Evolutionary conservation across 768 basidiomycete genomes (phyloP).

Genomic region (Lentinula aciculospora): DNA sequence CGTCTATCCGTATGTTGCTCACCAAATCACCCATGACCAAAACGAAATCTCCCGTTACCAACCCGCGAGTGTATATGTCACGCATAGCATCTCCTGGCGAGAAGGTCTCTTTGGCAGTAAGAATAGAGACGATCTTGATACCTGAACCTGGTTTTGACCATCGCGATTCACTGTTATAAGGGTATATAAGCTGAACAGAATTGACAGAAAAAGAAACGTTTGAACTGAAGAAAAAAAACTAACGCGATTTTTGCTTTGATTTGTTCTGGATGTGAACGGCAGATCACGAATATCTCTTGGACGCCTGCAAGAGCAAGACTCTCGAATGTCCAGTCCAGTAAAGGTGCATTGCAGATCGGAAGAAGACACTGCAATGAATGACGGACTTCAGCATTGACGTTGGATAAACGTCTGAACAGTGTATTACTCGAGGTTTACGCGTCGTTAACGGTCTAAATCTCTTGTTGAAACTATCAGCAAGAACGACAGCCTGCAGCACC

Average conservation of each 20-base stretch:
- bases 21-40: constrained; percentile 90
- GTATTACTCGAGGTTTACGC: constrained; percentile 76
- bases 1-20: constrained; percentile 87
- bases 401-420: background rate
- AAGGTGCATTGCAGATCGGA: constrained; percentile 88
- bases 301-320: constrained; percentile 92
- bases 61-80: constrained; percentile 87
- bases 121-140: constrained; percentile 78
- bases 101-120: constrained; percentile 82
- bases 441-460: constrained; percentile 88
- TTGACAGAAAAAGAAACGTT: constrained; percentile 8
- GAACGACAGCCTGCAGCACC: constrained; percentile 88
- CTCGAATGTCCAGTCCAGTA: constrained; percentile 97
- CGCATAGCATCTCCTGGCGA: constrained; percentile 91
- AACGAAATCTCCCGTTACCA: constrained; percentile 88
- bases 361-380: constrained; percentile 67
- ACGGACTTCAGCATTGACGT: constrained; percentile 5
- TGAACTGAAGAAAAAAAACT: constrained; percentile 19
- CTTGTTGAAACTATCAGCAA: constrained; percentile 95
- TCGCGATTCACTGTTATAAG: constrained; percentile 74
- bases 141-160: constrained; percentile 79
- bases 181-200: background rate
- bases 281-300: constrained; percentile 93
- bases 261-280: constrained; percentile 83
- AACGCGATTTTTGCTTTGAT: constrained; percentile 84